These are phyloP conservation scores for Leccinum imitatum DNA, from an alignment of 768 basidiomycete species.

Conservation along the genomic window DNA sequence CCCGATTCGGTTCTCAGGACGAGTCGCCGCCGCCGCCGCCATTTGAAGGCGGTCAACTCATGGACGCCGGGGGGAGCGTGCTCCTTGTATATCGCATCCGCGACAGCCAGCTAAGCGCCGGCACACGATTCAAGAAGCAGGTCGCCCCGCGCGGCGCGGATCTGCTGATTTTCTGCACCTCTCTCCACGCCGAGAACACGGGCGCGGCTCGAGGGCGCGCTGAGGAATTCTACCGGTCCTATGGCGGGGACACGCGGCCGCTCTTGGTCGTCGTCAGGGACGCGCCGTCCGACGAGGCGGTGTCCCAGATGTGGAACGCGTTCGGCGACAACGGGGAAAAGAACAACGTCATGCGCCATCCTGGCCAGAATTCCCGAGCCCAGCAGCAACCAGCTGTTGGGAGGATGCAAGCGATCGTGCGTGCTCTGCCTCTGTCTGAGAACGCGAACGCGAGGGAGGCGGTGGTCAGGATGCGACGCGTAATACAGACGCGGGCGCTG, in stretches of 20 bases:
- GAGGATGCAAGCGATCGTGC: slow-evolving; percentile 22
- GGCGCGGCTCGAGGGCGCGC: slow-evolving; percentile 13
- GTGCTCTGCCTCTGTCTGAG: slow-evolving; percentile 19
- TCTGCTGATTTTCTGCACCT: slow-evolving; percentile 26
- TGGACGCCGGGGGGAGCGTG: slow-evolving; percentile 20
- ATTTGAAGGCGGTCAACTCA: slow-evolving; percentile 21
- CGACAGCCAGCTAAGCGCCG: slow-evolving; percentile 23
- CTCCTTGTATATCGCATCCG: slow-evolving; percentile 21
- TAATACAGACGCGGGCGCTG: slow-evolving; percentile 24
- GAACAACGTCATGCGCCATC: background rate
- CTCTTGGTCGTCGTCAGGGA: slow-evolving; percentile 26
- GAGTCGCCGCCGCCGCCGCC: slow-evolving; percentile 6
- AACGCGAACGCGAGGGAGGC: background rate
- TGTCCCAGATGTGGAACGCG: slow-evolving; percentile 23
- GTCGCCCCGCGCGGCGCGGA: slow-evolving; percentile 23
- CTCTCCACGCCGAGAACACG: slow-evolving; percentile 1
- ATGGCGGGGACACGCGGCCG: slow-evolving; percentile 28
- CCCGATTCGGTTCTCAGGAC: slow-evolving; percentile 10
- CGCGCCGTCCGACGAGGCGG: slow-evolving; percentile 19
- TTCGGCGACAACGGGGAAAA: slow-evolving; percentile 5
- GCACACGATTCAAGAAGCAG: slow-evolving; percentile 26
- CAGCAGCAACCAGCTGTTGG: background rate
- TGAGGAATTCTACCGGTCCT: slow-evolving; percentile 19
- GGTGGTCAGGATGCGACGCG: slow-evolving; percentile 10
- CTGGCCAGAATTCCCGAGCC: background rate